These are phyloP conservation scores for Saturnispora bothae DNA, from an alignment of 805 yeast species.

Conservation along the genomic window DNA sequence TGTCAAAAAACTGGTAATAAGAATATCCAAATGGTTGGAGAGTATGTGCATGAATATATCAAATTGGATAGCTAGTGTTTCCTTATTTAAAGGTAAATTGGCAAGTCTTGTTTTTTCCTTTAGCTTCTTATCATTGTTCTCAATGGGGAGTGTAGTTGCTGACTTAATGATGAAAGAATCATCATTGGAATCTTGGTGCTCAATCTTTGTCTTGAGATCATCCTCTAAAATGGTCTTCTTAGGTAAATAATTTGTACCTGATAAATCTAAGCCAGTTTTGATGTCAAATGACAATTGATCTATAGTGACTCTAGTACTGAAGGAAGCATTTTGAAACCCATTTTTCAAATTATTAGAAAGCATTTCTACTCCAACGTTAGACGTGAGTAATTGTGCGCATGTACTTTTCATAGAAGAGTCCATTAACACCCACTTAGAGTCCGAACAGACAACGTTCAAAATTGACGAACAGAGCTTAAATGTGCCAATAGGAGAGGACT, in stretches of 20 bases:
- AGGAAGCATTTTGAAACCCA: slow-evolving; percentile 1
- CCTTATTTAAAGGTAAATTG: not conserved
- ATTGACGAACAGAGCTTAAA: not conserved
- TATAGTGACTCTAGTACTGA: not conserved
- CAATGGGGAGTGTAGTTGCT: not conserved
- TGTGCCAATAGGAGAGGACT: not conserved
- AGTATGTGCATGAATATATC: slow-evolving; percentile 1
- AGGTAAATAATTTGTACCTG: not conserved
- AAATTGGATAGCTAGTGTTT: slow-evolving; percentile 1
- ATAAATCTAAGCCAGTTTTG: not conserved
- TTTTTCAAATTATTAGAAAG: slow-evolving; percentile 5
- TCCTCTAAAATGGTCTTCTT: not conserved
- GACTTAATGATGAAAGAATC: not conserved
- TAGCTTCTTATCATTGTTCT: not conserved
- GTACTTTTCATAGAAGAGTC: slow-evolving; percentile 4
- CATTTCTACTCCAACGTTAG: slow-evolving; percentile 20
- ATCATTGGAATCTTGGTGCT: not conserved
- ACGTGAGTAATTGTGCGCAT: slow-evolving; percentile 10
- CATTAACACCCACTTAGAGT: slow-evolving; percentile 8
- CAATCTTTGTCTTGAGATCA: not conserved
- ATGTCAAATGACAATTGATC: slow-evolving; percentile 1
- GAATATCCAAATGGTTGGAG: not conserved
- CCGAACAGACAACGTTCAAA: not conserved
- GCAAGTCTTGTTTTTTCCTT: not conserved
- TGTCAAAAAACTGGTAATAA: not conserved